These are phyloP conservation scores for Rickenella mellea DNA, from an alignment of 768 basidiomycete genomes.

Conservation along the genomic window DNA sequence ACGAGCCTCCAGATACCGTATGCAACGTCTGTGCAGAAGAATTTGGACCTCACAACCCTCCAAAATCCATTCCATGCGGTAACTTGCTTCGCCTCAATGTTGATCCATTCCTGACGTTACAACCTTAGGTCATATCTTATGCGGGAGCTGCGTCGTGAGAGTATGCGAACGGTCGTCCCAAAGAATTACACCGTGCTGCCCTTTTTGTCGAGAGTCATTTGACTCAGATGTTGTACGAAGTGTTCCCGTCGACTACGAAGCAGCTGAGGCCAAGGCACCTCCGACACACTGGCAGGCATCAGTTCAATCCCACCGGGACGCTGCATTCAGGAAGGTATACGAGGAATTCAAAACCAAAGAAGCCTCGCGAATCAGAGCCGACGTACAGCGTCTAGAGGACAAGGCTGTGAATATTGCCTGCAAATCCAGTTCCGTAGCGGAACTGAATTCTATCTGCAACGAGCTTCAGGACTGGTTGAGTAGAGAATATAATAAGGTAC, in stretches of 20 bases:
- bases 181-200: constrained; percentile 65
- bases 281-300: constrained; percentile 37
- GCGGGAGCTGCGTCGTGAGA: constrained; percentile 65
- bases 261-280: constrained; percentile 64
- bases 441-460: constrained; percentile 67
- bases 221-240: constrained; percentile 56
- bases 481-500: constrained; percentile 46
- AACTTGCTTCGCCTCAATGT: constrained; percentile 20
- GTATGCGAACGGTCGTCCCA: constrained; percentile 75
- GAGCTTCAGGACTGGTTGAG: constrained; percentile 73
- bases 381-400: constrained; percentile 64
- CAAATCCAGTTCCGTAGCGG: constrained; percentile 83
- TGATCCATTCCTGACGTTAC: constrained; percentile 7
- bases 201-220: constrained; percentile 78
- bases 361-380: constrained; percentile 26
- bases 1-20: constrained; percentile 70
- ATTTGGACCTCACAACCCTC: constrained; percentile 63
- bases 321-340: constrained; percentile 22
- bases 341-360: constrained; percentile 16
- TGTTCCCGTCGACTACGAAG: constrained; percentile 71
- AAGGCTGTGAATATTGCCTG: constrained; percentile 71
- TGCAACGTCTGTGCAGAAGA: constrained; percentile 90
- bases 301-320: constrained; percentile 37
- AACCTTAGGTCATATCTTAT: constrained; percentile 66
- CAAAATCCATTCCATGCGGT: constrained; percentile 82